These are phyloP conservation scores for Dendrobium chrysotoxum DNA, from an alignment of 106 monocot genomes.

Conservation along the genomic window DNA sequence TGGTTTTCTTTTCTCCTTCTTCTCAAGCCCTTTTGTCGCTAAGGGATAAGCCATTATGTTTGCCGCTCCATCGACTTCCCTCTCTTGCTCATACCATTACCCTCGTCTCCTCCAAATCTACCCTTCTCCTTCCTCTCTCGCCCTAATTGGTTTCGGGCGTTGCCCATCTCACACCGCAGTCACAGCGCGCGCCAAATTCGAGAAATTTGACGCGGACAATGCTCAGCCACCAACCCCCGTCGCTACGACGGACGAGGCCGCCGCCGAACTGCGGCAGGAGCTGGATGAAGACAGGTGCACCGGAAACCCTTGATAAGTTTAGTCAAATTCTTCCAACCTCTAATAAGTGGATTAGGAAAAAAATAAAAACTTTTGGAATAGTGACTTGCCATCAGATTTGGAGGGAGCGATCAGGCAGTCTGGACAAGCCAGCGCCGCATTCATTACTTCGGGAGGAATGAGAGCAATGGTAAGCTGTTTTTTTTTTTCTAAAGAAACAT, in stretches of 20 bases:
- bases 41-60: not conserved
- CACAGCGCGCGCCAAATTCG: constrained; percentile 62
- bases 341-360: not conserved
- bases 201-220: constrained; percentile 48
- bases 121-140: constrained; percentile 2
- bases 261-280: constrained; percentile 6
- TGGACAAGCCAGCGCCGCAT: constrained; percentile 48
- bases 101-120: not conserved
- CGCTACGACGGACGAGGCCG: not conserved
- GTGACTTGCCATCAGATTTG: constrained; percentile 85
- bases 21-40: too few relatives aligned
- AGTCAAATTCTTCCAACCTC: not conserved
- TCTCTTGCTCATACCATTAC: not conserved
- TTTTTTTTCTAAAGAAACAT: not conserved
- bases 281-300: constrained; percentile 69
- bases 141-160: not conserved
- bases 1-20: too few relatives aligned
- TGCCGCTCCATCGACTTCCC: not conserved
- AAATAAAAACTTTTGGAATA: constrained; percentile 13
- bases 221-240: not conserved
- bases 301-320: not conserved
- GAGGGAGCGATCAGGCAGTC: constrained; percentile 79
- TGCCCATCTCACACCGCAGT: not conserved
- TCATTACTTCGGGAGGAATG: constrained; percentile 70
- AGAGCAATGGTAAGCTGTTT: constrained; percentile 63